Conservation (phyloP, 169 alveolate genomes). For the Plasmodium malariae region DNA sequence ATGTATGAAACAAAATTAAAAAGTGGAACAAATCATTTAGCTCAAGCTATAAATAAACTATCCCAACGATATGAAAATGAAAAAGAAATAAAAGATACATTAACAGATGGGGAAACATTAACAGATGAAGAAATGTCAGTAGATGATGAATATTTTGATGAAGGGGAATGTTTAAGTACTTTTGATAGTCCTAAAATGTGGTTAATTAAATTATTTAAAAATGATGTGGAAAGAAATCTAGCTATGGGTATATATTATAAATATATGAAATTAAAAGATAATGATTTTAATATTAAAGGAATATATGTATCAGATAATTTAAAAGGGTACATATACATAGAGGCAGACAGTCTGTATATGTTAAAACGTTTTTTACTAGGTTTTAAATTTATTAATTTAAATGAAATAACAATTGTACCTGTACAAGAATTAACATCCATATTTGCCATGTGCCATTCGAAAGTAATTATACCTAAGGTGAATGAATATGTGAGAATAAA, state of each 20-base stretch:
- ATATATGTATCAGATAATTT: slow-evolving; percentile 88
- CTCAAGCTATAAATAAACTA: slow-evolving; percentile 88
- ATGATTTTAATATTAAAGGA: slow-evolving; percentile 85
- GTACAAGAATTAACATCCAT: slow-evolving; percentile 88
- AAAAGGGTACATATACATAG: slow-evolving; percentile 86
- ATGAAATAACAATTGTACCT: slow-evolving; percentile 87
- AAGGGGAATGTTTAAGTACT: slow-evolving; percentile 40
- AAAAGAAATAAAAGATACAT: slow-evolving; percentile 83
- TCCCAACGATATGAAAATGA: slow-evolving; percentile 87
- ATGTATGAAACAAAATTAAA: slow-evolving; percentile 71
- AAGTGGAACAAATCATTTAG: slow-evolving; percentile 90
- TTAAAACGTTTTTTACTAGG: slow-evolving; percentile 87
- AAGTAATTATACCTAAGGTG: slow-evolving; percentile 82
- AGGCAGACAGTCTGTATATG: slow-evolving; percentile 87
- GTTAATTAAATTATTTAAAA: slow-evolving; percentile 85
- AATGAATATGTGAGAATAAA: slow-evolving; percentile 89
- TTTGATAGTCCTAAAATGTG: slow-evolving; percentile 89
- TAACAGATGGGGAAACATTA: slow-evolving; percentile 78
- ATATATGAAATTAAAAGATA: slow-evolving; percentile 83
- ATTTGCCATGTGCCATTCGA: slow-evolving; percentile 85
- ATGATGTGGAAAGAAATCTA: slow-evolving; percentile 81
- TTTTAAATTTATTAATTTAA: slow-evolving; percentile 83
- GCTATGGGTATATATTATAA: slow-evolving; percentile 87
- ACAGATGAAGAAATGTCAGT: slow-evolving; percentile 78
- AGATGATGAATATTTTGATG: slow-evolving; percentile 60